Evolutionary conservation across 805 yeast genomes (phyloP).

Genomic region (Candida tammaniensis): DNA sequence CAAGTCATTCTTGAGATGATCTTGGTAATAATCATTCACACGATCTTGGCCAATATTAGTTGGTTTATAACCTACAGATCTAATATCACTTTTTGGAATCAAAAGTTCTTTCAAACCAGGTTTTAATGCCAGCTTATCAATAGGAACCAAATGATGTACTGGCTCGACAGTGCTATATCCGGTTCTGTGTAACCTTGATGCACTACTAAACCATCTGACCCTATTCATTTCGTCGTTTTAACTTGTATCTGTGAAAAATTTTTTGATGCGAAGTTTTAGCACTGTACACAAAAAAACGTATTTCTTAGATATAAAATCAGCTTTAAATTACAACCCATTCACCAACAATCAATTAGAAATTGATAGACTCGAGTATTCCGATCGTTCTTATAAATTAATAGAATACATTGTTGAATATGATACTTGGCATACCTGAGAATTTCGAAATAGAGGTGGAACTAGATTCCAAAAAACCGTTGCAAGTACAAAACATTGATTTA

Average conservation of each 20-base stretch:
- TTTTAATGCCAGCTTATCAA: conserved; percentile 70
- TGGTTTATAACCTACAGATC: conserved; percentile 78
- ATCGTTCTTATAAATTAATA: no score
- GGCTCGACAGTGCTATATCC: conserved; percentile 76
- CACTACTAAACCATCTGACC: conserved; percentile 28
- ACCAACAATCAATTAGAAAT: no score
- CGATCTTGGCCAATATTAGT: conserved; percentile 75
- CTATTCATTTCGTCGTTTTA: conserved; percentile 8
- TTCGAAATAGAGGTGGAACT: conserved; percentile 17
- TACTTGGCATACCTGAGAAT: conserved; percentile 26
- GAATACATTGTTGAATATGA: conserved; percentile 15
- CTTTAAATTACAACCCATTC: no score
- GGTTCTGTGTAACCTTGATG: conserved; percentile 48
- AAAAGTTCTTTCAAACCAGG: conserved; percentile 71
- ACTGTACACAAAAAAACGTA: no score
- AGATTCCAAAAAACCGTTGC: no score
- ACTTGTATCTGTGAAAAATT: conserved; percentile 4
- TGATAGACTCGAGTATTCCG: no score
- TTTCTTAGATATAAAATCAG: neutral
- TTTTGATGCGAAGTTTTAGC: neutral
- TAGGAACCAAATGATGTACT: conserved; percentile 83
- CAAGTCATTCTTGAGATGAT: conserved; percentile 73
- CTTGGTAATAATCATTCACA: conserved; percentile 68
- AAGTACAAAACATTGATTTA: no score
- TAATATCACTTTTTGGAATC: conserved; percentile 67